A percentile compares a stretch with the other conserved stretches of the same genome.
These are phyloP conservation scores for Neckera pumila DNA, from an alignment of 225 moss, liverwort and hornwort genomes.

Conservation along the genomic window DNA sequence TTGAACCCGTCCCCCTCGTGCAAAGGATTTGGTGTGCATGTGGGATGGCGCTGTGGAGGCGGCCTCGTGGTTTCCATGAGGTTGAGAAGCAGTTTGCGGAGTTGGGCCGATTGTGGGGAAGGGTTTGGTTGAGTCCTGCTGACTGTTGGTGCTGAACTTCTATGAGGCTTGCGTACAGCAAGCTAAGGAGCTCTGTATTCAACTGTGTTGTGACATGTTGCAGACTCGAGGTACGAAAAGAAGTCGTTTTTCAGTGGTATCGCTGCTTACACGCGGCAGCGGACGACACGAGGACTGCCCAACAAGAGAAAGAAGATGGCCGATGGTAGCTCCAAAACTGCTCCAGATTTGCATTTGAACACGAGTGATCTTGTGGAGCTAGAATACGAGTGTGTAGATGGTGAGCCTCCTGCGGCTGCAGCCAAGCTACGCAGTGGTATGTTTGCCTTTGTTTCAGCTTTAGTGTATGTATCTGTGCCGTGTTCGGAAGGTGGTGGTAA, in stretches of 20 bases:
- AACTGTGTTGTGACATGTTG: conserved; percentile 15
- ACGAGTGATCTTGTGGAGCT: conserved; percentile 74
- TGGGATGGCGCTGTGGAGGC: neutral
- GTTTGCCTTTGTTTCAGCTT: conserved; percentile 13
- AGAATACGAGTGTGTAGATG: conserved; percentile 78
- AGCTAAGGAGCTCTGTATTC: conserved; percentile 52
- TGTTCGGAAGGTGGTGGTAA: neutral
- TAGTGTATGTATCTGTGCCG: neutral
- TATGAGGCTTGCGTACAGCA: conserved; percentile 51
- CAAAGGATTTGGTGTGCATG: neutral
- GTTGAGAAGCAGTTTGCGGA: neutral
- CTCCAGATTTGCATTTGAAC: conserved; percentile 70
- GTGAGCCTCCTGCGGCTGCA: conserved; percentile 99
- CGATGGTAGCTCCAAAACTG: conserved; percentile 41
- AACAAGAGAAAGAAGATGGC: conserved; percentile 70
- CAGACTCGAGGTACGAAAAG: conserved; percentile 71
- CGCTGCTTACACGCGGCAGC: conserved; percentile 77
- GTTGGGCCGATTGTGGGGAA: neutral
- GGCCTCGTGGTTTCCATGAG: neutral
- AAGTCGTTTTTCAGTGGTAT: conserved; percentile 63
- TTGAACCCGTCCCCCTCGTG: neutral
- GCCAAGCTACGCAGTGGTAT: conserved; percentile 99
- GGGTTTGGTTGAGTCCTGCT: conserved; percentile 9
- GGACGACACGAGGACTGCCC: conserved; percentile 72
- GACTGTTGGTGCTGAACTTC: conserved; percentile 43